Evolutionary conservation across 805 yeast species (phyloP), one percentile per base, ranked within the genome.

Genomic region (Barnettozyma botsteinii): DNA sequence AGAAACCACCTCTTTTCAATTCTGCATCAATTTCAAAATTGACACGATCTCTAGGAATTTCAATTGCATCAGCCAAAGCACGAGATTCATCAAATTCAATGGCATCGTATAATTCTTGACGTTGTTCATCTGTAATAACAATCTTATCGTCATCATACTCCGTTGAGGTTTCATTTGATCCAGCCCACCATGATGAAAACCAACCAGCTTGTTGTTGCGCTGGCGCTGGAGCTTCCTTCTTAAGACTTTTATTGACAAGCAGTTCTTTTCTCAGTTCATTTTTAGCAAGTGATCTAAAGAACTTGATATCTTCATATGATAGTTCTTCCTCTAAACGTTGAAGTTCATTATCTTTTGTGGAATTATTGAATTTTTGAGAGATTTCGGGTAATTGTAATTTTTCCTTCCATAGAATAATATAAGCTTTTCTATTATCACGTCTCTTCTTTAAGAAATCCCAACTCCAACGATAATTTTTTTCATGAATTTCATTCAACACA

Each of bases 21-120:
- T 79, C 67, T 27, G 94, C 79, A 19, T 76, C 70, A 4, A 91
- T 54, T 46, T 82, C 83, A 39, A 82, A 53, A n/a, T 75, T 75
- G 5, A 83, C 75, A 26, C 85, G 65, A 42, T 87, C 94, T 38
- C 77, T 73, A 0, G 96, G 95, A 2, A 84, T 53, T 43, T 83
- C 81, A 7, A 79, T 62, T 2, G 81, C 65, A 22, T 77, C 77
- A 1, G 69, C 53, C 1, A 73, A 40, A 1, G 66, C 66, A 35
- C 73, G 67, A 17, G 69, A 61, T 46, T 89, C 96, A 50, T 89
- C 85, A 50, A 81, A 89, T 47, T 89, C 99, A 48, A 93, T 89
- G 0, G 97, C 95, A 45, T 86, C 95, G 55, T 87, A 89, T 17
- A 93, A 67, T 43, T 94, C 98, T 55, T 86, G 73, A 47, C 85